Evolutionary conservation across 768 basidiomycete species (phyloP), one percentile per base, ranked within the genome.

Genomic region (Lactarius hengduanensis): DNA sequence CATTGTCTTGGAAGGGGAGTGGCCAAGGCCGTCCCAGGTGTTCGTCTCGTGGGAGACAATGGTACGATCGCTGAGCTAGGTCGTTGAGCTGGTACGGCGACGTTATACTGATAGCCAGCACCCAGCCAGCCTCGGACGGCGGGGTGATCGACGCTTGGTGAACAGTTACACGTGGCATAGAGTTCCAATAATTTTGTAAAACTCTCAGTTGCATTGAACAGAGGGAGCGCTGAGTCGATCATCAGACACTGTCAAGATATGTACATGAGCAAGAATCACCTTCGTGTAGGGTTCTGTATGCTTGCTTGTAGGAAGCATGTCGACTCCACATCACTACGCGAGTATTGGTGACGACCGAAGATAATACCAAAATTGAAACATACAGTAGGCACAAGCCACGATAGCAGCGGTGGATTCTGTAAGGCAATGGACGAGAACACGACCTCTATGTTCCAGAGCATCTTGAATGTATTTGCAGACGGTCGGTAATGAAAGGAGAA

Each of bases 351-450:
- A 28, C 7, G 32, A 38, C 20, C 22, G 6, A 36, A 70, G 26
- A 32, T 40, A 41, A 59, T 4, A 8, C 28, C 8, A 50, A 47
- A 10, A 5, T 5, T 22, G 32, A 2, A 7, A 64, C 84, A 73
- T 71, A 86, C 85, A 71, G 73, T 82, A 85, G 41, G 84, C 84
- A 65, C 80, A 84, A 40, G 77, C 81, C 34, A 80, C 80, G 38
- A 80, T 77, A 70, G 83, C 85, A 20, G 85, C 84, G 57, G 82
- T 79, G 11, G 81, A 78, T 65, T 88, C 87, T n/a, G 79, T 76
- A 15, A 77, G 74, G 41, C 79, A 86, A 73, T 86, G 80, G 26
- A 88, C 80, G 28, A 88, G 81, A 20, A 87, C 82, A 36, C 75
- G 76, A 3, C 82, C 82, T 6, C 79, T 79, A 41, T 65, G 71